These are phyloP conservation scores for Discostella stelligera DNA, from an alignment of 352 stramenopile species.

Conservation along the genomic window DNA sequence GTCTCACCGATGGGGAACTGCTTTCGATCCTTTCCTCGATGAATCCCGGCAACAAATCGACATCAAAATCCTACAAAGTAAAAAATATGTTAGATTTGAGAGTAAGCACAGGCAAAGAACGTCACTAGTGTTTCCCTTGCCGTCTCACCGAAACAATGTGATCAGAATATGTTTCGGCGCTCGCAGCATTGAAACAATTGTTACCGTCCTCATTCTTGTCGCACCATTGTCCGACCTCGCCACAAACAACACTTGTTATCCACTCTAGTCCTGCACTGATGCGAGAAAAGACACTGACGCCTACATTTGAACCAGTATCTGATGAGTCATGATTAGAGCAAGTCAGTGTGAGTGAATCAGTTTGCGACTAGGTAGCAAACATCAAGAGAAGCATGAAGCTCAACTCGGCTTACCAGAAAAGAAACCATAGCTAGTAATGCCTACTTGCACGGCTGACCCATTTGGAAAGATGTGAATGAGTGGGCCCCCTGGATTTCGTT, in stretches of 20 bases:
- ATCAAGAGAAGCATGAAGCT: neutral
- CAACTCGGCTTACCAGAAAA: neutral
- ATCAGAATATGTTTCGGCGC: neutral
- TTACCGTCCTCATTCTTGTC: neutral
- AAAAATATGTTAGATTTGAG: neutral
- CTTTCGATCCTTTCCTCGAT: slow-evolving; percentile 13
- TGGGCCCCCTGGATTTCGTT: slow-evolving; percentile 2
- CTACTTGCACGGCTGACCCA: slow-evolving; percentile 7
- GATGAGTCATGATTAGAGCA: neutral
- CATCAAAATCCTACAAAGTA: slow-evolving; percentile 8
- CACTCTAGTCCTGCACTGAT: slow-evolving; percentile 9
- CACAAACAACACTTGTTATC: slow-evolving; percentile 10
- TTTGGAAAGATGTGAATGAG: neutral
- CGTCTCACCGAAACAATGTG: neutral
- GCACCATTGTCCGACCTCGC: slow-evolving; percentile 1
- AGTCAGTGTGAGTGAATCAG: neutral
- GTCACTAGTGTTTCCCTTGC: neutral
- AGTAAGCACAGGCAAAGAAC: neutral
- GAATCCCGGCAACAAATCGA: slow-evolving; percentile 3
- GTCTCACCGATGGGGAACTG: neutral
- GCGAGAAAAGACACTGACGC: slow-evolving; percentile 1
- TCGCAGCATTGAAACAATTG: neutral
- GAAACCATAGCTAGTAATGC: slow-evolving; percentile 6
- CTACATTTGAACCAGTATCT: neutral
- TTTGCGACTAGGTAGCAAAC: neutral